phyloP scores from a whole-genome alignment of 345 rosid genomes.

The Syzygium oleosum region DNA sequence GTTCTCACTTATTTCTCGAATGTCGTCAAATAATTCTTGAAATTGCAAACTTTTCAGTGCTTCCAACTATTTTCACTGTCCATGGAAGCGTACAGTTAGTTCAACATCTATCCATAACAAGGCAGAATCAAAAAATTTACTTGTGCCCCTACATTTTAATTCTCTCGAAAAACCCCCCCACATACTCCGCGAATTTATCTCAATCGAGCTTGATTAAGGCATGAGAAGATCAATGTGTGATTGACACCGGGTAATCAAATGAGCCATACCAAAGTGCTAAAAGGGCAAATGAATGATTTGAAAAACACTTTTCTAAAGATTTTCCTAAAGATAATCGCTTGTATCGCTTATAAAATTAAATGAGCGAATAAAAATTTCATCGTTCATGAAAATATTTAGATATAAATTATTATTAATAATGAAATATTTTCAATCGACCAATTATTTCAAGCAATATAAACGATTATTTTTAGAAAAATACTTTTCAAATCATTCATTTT shows the following conservation, averaged over 20 bases:
- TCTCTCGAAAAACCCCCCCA: neutral
- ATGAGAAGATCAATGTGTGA: neutral
- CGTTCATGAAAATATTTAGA: neutral
- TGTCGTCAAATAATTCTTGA: neutral
- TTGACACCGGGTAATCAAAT: neutral
- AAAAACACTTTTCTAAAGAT: neutral
- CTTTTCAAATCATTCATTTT: neutral
- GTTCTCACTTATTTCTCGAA: neutral
- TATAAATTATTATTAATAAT: neutral
- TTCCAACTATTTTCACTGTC: neutral
- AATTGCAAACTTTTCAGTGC: neutral
- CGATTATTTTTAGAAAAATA: neutral
- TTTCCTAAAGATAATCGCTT: neutral
- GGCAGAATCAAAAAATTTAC: neutral
- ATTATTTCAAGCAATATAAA: neutral
- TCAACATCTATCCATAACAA: neutral
- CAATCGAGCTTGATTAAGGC: neutral
- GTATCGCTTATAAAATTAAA: neutral
- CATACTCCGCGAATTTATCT: neutral
- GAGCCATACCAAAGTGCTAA: neutral
- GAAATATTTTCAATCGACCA: neutral
- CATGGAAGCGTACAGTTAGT: neutral
- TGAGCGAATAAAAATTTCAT: too few relatives aligned
- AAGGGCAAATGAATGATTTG: neutral
- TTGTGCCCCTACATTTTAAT: neutral